Conservation (phyloP, 306 rosid genomes). For the Sicyos baderoa region DNA sequence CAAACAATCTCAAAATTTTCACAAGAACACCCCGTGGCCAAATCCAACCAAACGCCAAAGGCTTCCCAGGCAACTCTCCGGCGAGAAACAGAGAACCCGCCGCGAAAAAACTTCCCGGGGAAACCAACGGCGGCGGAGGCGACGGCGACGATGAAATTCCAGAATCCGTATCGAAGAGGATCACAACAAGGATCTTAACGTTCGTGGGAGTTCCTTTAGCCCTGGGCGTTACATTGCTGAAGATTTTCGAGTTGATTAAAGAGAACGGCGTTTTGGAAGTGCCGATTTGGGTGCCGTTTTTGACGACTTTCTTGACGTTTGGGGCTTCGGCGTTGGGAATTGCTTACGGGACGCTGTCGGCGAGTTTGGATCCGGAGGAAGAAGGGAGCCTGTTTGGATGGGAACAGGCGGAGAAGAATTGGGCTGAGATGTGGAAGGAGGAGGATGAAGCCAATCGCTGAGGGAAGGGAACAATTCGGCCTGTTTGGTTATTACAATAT, state of each 20-base stretch:
- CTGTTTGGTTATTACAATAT: not conserved
- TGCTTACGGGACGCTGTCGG: conserved; percentile 64
- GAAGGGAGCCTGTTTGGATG: conserved; percentile 64
- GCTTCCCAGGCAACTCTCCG: conserved; percentile 37
- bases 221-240: conserved; percentile 45
- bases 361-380: conserved; percentile 63
- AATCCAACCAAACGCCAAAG: conserved; percentile 44
- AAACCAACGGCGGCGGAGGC: conserved; percentile 10
- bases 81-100: conserved; percentile 19
- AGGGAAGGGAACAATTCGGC: not conserved
- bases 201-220: conserved; percentile 64
- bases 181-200: conserved; percentile 46
- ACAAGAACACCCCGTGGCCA: not conserved
- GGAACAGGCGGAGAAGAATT: conserved; percentile 50
- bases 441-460: conserved; percentile 30
- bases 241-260: conserved; percentile 40
- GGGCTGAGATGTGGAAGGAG: conserved; percentile 83
- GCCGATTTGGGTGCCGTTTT: conserved; percentile 65
- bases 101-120: conserved; percentile 17
- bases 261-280: conserved; percentile 42
- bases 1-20: conserved; percentile 11
- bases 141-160: conserved; percentile 43
- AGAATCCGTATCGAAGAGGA: conserved; percentile 44
- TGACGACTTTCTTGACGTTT: conserved; percentile 45
- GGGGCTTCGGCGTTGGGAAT: conserved; percentile 66